Conservation (phyloP, 257 asterid genomes). For the Fraxinus americana region DNA sequence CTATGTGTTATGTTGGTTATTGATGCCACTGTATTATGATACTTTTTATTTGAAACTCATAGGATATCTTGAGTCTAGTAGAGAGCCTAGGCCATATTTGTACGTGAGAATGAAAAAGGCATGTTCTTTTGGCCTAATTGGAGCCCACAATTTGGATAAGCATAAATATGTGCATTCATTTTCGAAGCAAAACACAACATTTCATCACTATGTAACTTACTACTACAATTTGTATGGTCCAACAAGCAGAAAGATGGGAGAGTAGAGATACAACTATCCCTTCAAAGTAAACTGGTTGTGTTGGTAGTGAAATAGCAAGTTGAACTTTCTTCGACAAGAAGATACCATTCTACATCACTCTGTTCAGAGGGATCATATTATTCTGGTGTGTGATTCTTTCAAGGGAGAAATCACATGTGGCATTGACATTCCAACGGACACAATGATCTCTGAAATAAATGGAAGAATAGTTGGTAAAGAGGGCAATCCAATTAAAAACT, state of each 20-base stretch:
- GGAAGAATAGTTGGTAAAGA: constrained; percentile 11
- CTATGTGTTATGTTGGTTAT: too few relatives aligned
- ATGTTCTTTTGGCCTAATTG: constrained; percentile 37
- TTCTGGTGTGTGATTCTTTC: constrained; percentile 35
- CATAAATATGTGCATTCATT: neutral
- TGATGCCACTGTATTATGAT: too few relatives aligned
- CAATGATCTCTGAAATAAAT: constrained; percentile 72
- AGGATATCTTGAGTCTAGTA: too few relatives aligned
- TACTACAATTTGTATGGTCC: neutral
- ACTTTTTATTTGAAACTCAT: too few relatives aligned
- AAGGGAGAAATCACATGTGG: constrained; percentile 77
- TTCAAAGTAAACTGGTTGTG: neutral
- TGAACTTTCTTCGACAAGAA: neutral
- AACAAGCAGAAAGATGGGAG: neutral
- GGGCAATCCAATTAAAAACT: neutral
- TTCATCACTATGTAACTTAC: neutral
- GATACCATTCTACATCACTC: constrained; percentile 38
- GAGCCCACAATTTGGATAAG: constrained; percentile 3
- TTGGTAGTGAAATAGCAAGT: neutral
- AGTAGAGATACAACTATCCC: neutral
- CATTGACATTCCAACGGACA: constrained; percentile 91
- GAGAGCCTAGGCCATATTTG: constrained; percentile 44
- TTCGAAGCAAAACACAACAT: neutral
- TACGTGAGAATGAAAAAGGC: constrained; percentile 95
- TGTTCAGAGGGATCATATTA: constrained; percentile 46